Evolutionary conservation across 305 asterid genomes (phyloP), one percentile per base, ranked within the genome.

Genomic region (Fraxinus nigra): DNA sequence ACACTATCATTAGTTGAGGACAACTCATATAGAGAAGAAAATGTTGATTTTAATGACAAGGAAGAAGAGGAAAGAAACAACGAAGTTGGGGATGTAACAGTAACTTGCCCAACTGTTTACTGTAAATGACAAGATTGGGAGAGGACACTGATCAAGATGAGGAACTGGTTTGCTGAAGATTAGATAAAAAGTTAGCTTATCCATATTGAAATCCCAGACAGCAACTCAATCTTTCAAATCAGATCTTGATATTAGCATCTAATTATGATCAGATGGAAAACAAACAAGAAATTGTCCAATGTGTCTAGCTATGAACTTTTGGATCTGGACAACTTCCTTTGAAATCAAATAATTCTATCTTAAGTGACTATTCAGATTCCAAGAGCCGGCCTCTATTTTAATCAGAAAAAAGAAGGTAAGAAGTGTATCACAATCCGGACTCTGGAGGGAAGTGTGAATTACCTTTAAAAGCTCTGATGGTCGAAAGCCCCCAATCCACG

Each of bases 401-500:
- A 56, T 32, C 24, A 18, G 30, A 78, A 13, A 6, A 54, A 65
- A 65, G 30, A 54, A 77, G 18, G 28, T 20, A 78, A 4, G 40
- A 72, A 33, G 20, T 77, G 24, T 10, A 33, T 78, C 24, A 78
- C n/a, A 54, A 43, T 54, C 20, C 0, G 22, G 61, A 51, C 61
- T 51, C 65, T 10, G 22, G 20, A 61, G 24, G 22, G 59, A 63
- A 78, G 8, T 16, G 73, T 73, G 22, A 24, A 56, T 88, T 76
- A 95, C 99, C 97, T 92, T 91, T 67, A 95, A 87, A 85, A 95
- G 93, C 74, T 93, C 97, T 0, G 99, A 93, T 54, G 98, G 99
- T 5, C 97, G 92, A 79, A 95, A 93, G 5, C 98, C 99, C 16
- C 97, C 99, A 5, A 95, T 94, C 99, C 99, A 95, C 80, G 92